phyloP scores from a whole-genome alignment of 495 filamentous ascomycete genomes.

The Podospora didyma region DNA sequence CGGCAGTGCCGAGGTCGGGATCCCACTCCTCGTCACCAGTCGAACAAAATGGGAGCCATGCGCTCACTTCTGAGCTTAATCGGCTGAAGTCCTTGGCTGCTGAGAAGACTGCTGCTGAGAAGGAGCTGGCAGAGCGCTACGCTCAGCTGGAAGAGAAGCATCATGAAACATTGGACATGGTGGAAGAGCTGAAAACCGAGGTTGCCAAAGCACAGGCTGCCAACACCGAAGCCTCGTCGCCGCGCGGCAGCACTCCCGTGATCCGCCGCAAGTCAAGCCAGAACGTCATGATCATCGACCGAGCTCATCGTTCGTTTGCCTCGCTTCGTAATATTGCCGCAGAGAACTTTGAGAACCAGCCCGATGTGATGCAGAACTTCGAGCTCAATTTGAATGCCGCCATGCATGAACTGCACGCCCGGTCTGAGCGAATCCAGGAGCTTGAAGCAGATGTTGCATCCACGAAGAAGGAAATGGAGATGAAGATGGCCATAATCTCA shows the following conservation, averaged over 20 bases:
- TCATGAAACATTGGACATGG: constrained; percentile 71
- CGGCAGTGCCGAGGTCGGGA: constrained; percentile 34
- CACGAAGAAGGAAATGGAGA: constrained; percentile 93
- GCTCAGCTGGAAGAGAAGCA: constrained; percentile 77
- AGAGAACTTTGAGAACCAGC: constrained; percentile 77
- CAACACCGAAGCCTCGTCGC: constrained; percentile 54
- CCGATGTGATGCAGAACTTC: constrained; percentile 86
- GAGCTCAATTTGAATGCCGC: constrained; percentile 86
- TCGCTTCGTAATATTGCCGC: constrained; percentile 81
- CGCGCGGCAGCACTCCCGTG: constrained; percentile 59
- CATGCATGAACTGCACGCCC: constrained; percentile 84
- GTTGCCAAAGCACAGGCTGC: constrained; percentile 68
- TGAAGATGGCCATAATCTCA: constrained; percentile 89
- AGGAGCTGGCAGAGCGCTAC: constrained; percentile 70
- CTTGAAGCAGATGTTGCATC: constrained; percentile 80
- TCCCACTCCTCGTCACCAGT: constrained; percentile 16
- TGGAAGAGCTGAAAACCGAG: constrained; percentile 86
- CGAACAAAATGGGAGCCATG: constrained; percentile 32
- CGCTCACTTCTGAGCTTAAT: constrained; percentile 61
- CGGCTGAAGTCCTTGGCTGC: constrained; percentile 61
- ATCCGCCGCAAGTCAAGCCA: constrained; percentile 94
- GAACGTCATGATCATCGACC: constrained; percentile 82
- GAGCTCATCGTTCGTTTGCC: constrained; percentile 87
- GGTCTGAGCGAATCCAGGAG: constrained; percentile 84
- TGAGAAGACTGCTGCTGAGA: constrained; percentile 73